These are phyloP conservation scores for Plenodomus biglobosus DNA, from an alignment of 2,329 filamentous ascomycete species.

Conservation along the genomic window DNA sequence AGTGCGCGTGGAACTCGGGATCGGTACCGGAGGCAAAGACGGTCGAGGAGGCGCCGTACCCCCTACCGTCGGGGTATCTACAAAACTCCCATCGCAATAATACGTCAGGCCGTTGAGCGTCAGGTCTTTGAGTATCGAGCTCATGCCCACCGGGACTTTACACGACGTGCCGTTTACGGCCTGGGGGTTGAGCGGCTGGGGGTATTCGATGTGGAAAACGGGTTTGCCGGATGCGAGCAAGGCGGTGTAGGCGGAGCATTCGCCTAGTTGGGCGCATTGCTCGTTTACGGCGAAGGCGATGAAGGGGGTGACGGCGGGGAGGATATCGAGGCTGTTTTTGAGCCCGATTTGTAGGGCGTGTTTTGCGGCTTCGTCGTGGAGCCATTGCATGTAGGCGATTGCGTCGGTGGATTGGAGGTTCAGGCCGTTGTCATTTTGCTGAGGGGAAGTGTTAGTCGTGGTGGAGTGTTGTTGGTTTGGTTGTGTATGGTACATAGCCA, in stretches of 20 bases:
- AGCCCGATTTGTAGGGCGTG: slow-evolving; percentile 32
- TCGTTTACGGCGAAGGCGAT: slow-evolving; percentile 40
- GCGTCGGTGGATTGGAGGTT: slow-evolving; percentile 25
- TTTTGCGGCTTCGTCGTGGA: slow-evolving; percentile 24
- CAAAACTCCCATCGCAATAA: slow-evolving; percentile 50
- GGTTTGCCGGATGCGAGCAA: slow-evolving; percentile 36
- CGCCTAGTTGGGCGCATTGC: slow-evolving; percentile 29
- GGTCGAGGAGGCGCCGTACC: slow-evolving; percentile 20
- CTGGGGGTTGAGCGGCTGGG: slow-evolving; percentile 41
- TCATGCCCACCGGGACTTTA: slow-evolving; percentile 57
- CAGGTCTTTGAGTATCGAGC: slow-evolving; percentile 66
- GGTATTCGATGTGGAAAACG: slow-evolving; percentile 41
- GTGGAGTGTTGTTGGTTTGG: too few relatives aligned
- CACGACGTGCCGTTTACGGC: slow-evolving; percentile 43
- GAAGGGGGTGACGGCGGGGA: slow-evolving; percentile 18
- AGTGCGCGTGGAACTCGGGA: background rate
- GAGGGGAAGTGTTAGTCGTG: background rate
- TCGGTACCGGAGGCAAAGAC: slow-evolving; percentile 5
- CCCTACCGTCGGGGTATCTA: slow-evolving; percentile 34
- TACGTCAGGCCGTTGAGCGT: slow-evolving; percentile 61
- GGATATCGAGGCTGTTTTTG: slow-evolving; percentile 36
- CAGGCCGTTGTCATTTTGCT: slow-evolving; percentile 38
- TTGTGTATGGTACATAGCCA: slow-evolving; percentile 24
- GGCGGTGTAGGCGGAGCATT: slow-evolving; percentile 24
- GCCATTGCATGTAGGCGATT: slow-evolving; percentile 31